A percentile compares a stretch with the other conserved stretches of the same genome.
Evolutionary conservation across 2,329 filamentous ascomycete genomes (phyloP).

Genomic region (Ceratocystis colombiana): DNA sequence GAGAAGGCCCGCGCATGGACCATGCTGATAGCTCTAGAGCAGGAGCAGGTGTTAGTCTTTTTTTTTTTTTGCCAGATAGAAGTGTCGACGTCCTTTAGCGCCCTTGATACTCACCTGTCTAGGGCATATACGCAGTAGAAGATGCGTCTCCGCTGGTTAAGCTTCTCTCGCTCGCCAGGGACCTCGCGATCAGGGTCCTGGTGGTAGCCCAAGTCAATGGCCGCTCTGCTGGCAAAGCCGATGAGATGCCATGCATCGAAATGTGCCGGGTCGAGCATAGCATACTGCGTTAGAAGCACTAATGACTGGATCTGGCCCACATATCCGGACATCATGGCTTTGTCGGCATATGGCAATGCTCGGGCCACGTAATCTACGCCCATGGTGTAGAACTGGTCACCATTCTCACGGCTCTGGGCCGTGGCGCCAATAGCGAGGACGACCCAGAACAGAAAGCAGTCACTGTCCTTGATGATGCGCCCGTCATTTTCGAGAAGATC

Average conservation of each 20-base stretch:
- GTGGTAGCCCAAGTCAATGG: slow-evolving; percentile 83
- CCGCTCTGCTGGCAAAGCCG: slow-evolving; percentile 76
- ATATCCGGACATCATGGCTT: slow-evolving; percentile 75
- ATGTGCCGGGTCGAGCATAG: slow-evolving; percentile 78
- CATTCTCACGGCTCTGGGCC: slow-evolving; percentile 58
- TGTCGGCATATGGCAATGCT: slow-evolving; percentile 68
- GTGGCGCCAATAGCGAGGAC: slow-evolving; percentile 74
- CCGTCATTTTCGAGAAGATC: slow-evolving; percentile 64
- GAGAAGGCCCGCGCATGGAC: slow-evolving; percentile 81
- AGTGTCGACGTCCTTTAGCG: too few species aligned
- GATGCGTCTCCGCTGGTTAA: slow-evolving; percentile 70
- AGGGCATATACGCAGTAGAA: slow-evolving; percentile 88
- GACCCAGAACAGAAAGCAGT: slow-evolving; percentile 82
- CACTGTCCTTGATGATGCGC: slow-evolving; percentile 53
- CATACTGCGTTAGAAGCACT: slow-evolving; percentile 75
- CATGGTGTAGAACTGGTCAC: slow-evolving; percentile 51
- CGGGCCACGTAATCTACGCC: slow-evolving; percentile 48
- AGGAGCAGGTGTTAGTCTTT: slow-evolving; percentile 27
- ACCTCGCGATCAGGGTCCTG: slow-evolving; percentile 73
- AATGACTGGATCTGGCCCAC: slow-evolving; percentile 79
- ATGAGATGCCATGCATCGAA: slow-evolving; percentile 93
- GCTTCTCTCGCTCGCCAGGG: slow-evolving; percentile 53
- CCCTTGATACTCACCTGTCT: slow-evolving; percentile 53
- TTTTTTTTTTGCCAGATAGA: background rate
- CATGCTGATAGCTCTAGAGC: slow-evolving; percentile 67